phyloP scores from a whole-genome alignment of 257 asterid genomes.

The Solanum chmielewskii region DNA sequence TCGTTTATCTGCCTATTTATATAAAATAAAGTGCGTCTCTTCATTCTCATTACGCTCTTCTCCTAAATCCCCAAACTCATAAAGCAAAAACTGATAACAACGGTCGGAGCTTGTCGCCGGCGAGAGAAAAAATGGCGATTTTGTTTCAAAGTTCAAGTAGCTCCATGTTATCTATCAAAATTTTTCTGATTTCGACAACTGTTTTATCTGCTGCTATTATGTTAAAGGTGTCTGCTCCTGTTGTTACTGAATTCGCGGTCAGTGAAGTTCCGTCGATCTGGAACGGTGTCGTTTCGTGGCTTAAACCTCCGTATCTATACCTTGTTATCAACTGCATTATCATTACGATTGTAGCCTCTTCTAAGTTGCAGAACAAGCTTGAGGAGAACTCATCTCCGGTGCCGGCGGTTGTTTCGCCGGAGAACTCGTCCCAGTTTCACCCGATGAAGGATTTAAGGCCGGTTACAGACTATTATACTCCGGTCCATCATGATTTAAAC shows the following conservation, averaged over 20 bases:
- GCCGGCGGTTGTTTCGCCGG: not conserved
- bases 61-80: not conserved
- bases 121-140: constrained; percentile 7
- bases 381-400: constrained; percentile 8
- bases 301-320: constrained; percentile 72
- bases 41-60: not conserved
- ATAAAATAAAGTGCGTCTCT: not conserved
- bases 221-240: constrained; percentile 39
- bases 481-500: not conserved
- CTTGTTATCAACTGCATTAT: constrained; percentile 74
- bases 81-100: not conserved
- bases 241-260: constrained; percentile 34
- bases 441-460: not conserved
- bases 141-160: constrained; percentile 6
- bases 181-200: constrained; percentile 36
- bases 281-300: constrained; percentile 61
- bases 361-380: constrained; percentile 44
- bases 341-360: constrained; percentile 60
- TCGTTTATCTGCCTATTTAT: not conserved
- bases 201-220: constrained; percentile 51
- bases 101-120: not conserved
- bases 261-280: constrained; percentile 45
- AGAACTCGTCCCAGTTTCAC: not conserved
- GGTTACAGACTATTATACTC: not conserved
- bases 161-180: constrained; percentile 19